phyloP scores from a whole-genome alignment of 1,284 basidiomycete genomes.

The Lentinula novae-zelandiae region DNA sequence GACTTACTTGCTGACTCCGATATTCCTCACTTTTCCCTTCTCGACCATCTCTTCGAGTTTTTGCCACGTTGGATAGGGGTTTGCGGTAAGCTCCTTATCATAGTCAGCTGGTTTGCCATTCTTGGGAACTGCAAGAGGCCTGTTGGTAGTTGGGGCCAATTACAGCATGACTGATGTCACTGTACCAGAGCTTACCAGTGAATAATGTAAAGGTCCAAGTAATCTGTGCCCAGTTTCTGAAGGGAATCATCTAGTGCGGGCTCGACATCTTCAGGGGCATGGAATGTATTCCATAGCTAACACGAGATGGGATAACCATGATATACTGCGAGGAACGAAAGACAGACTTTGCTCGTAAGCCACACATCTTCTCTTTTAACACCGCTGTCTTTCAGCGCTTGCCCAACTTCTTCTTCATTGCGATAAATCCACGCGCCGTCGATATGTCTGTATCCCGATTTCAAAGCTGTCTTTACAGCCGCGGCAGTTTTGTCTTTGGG shows the following conservation, averaged over 20 bases:
- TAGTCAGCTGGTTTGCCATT: constrained; percentile 39
- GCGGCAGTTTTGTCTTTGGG: constrained; percentile 47
- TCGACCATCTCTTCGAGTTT: constrained; percentile 78
- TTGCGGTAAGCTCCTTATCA: constrained; percentile 62
- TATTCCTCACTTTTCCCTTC: constrained; percentile 79
- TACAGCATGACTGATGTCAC: constrained; percentile 9
- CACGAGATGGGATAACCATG: background rate
- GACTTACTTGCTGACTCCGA: constrained; percentile 75
- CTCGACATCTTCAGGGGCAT: constrained; percentile 66
- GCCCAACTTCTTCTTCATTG: constrained; percentile 77
- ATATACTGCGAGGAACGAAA: background rate
- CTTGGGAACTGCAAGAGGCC: constrained; percentile 70
- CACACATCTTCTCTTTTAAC: constrained; percentile 65
- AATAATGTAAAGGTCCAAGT: constrained; percentile 78
- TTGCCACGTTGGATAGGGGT: constrained; percentile 81
- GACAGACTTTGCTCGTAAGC: constrained; percentile 49
- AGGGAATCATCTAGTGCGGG: constrained; percentile 67
- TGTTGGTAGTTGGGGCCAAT: constrained; percentile 20
- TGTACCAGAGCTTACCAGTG: constrained; percentile 59
- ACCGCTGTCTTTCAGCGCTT: constrained; percentile 56
- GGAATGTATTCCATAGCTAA: constrained; percentile 69
- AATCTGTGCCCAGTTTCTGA: constrained; percentile 63
- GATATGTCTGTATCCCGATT: constrained; percentile 69
- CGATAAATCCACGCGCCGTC: constrained; percentile 73
- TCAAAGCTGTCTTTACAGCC: constrained; percentile 59